Base-by-base conservation (phyloP, 2,329 filamentous ascomycete species). In the Pseudogymnoascus sp. region DNA sequence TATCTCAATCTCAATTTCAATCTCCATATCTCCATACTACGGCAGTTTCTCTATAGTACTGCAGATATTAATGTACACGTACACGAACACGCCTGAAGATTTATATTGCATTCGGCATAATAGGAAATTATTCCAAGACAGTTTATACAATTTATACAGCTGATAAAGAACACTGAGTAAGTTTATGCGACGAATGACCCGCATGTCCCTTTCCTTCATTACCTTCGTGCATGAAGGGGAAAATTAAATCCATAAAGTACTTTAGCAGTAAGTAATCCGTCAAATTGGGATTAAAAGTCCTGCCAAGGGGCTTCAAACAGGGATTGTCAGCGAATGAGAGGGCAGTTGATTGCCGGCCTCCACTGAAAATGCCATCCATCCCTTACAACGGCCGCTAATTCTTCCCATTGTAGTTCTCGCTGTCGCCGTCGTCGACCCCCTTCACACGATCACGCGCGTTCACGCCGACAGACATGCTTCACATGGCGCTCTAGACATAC, bases 351-450 rank as follows among this genome's bases (percentile, higher is more conserved):
- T 52, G 43, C 43, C 43, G 43, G 43, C 43, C 43, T 52, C 43
- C 43, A 52, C 43, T 52, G 43, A 52, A 52, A 52, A 52, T 52
- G 43, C 43, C 43, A 52, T 52, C 23, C 43, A 52, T 52, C 43
- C 43, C 43, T 52, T 52, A 9, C 43, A 52, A 52, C 43, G 43
- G 43, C 43, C 43, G 43, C 43, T 52, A 52, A 52, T 31, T 28
- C 43, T 25, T 52, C 43, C 43, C 43, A 52, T 52, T 28, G 25
- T 49, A 23, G 23, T 28, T 28, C 43, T 31, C 43, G 23, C 14
- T 6, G 21, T 23, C 40, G 38, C 38, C 38, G 21, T 6, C 43
- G n/a, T 52, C 23, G n/a, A 52, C 14, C 43, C 43, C 43, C 23
- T 52, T 31, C 43, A 52, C 43, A 52, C 43, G 43, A 52, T 52